Evolutionary conservation across 202 grass and related monocot species (phyloP).

Genomic region (Panicum virgatum): DNA sequence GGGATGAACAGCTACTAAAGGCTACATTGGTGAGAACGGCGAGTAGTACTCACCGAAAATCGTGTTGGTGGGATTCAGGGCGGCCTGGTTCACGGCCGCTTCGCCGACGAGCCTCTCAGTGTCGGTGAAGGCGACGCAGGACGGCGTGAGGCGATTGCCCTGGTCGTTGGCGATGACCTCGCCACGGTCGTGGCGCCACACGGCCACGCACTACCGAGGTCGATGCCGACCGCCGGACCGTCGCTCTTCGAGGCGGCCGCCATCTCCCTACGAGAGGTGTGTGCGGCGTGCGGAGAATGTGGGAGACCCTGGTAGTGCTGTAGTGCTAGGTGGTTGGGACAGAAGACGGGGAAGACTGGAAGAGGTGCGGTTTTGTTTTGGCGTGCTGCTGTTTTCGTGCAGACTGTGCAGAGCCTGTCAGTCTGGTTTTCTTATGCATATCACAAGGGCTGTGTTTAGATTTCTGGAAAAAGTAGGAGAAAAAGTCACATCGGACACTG

Average conservation of each 20-base stretch:
- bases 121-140: conserved; percentile 73
- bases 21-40: too few relatives aligned
- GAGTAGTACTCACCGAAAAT: conserved; percentile 5
- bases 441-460: too few relatives aligned
- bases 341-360: too few relatives aligned
- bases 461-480: too few relatives aligned
- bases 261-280: not conserved
- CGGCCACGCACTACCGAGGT: conserved; percentile 74
- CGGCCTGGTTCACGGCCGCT: conserved; percentile 77
- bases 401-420: too few relatives aligned
- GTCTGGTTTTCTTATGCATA: too few relatives aligned
- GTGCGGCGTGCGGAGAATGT: too few relatives aligned
- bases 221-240: conserved; percentile 78
- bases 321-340: too few relatives aligned
- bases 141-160: conserved; percentile 77
- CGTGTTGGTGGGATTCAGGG: conserved; percentile 74
- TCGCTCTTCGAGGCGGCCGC: conserved; percentile 33
- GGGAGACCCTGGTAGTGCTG: too few relatives aligned
- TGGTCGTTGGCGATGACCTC: conserved; percentile 90
- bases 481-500: too few relatives aligned
- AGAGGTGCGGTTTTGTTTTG: too few relatives aligned
- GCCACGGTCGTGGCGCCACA: conserved; percentile 80
- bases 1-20: not conserved
- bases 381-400: too few relatives aligned
- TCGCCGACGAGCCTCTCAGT: conserved; percentile 63